Base-by-base conservation (phyloP, 306 rosid genomes). In the Mimosa pudica region DNA sequence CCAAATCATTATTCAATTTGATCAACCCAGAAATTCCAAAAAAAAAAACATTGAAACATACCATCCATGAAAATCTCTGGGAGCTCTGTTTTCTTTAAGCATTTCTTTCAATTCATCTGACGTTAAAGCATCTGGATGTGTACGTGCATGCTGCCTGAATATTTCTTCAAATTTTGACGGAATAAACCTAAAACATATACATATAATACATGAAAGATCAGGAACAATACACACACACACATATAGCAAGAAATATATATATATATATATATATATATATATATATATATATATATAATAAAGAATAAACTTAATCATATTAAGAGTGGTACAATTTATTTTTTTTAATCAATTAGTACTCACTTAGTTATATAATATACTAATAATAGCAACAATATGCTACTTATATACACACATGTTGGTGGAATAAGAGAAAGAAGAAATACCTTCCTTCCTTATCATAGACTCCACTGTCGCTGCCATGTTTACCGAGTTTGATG, bases 31-130 rank as follows among this genome's bases (percentile, higher is more conserved):
- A 18, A 57, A 57, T 18, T 57, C 12, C 3, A 17, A 17, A 18
- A 57, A 6, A 2, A 17, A 54, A 16, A 17, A 13, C 0, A 17
- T 14, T 2, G 58, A 55, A 0, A 55, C 9, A 55, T 17, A 90
- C 97, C 97, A 87, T 89, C 97, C 98, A 36, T 0, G 4, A 8
- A 71, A 69, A 77, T 94, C 90, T 48, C 87, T 91, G 49, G 92
- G 89, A 16, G 80, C 84, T 84, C 89, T 81, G 5, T 94, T 94
- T 0, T 85, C 75, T 78, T 80, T 88, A 4, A 92, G 73, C 86
- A 94, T 79, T 6, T 38, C 86, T 8, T 16, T 75, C 7, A 94
- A 71, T 70, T 91, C 98, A 10, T 91, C 85, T 1, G 89, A 77
- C 30, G 97, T 91, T 70, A 92, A 87, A 38, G 93, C 90, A 77